These are phyloP conservation scores for Gregarina niphandrodes DNA, from an alignment of 169 alveolate genomes.

Conservation along the genomic window DNA sequence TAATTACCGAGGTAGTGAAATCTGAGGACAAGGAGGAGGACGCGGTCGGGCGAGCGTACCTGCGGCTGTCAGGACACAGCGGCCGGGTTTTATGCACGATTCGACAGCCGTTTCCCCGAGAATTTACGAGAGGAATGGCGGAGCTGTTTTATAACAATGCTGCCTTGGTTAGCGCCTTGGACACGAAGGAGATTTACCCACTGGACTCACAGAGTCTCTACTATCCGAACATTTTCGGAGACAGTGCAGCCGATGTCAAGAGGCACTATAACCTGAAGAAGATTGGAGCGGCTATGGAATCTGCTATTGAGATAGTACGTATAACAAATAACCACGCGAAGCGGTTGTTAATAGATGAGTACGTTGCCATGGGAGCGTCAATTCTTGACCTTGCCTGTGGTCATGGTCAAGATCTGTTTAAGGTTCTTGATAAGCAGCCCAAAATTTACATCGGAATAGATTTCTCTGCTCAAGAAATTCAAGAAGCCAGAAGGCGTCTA, in stretches of 20 bases:
- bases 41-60: too few relatives aligned
- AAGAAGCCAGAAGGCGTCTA: slow-evolving; percentile 37
- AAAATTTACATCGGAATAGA: slow-evolving; percentile 35
- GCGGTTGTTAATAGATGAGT: slow-evolving; percentile 18
- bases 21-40: too few relatives aligned
- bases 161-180: too few relatives aligned
- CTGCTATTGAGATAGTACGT: slow-evolving; percentile 17
- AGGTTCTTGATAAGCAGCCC: slow-evolving; percentile 23
- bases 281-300: slow-evolving; percentile 11
- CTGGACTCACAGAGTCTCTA: too few relatives aligned
- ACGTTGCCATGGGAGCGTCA: slow-evolving; percentile 5
- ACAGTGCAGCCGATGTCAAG: slow-evolving; percentile 12
- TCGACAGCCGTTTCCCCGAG: too few relatives aligned
- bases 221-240: slow-evolving; percentile 23
- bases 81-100: too few relatives aligned
- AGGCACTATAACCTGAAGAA: slow-evolving; percentile 21
- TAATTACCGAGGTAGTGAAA: too few relatives aligned
- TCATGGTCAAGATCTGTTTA: slow-evolving; percentile 38
- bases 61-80: too few relatives aligned
- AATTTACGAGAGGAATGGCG: too few relatives aligned
- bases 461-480: slow-evolving; percentile 25
- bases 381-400: slow-evolving; percentile 43
- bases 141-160: too few relatives aligned
- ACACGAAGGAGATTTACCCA: too few relatives aligned
- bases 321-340: slow-evolving; percentile 20